Conservation (phyloP, 176 grass and related monocot species). For the Lolium multiflorum region DNA sequence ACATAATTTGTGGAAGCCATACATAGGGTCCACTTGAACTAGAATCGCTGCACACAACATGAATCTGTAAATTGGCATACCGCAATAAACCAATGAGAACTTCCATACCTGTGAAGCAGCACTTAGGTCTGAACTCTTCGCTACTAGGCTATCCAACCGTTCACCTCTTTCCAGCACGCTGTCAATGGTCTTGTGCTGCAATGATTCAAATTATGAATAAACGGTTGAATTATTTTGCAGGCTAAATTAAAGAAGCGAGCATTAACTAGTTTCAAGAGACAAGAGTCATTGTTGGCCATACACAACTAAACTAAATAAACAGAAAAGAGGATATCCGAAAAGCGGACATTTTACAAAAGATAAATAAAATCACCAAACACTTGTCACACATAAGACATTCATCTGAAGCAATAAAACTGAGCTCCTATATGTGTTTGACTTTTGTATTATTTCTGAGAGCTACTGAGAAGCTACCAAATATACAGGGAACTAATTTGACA, state of each 20-base stretch:
- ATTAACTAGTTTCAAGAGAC: neutral
- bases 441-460: neutral
- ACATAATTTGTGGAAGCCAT: too few relatives aligned
- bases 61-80: too few relatives aligned
- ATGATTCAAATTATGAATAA: conserved; percentile 26
- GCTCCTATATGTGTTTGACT: neutral
- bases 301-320: neutral
- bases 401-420: neutral
- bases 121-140: conserved; percentile 93
- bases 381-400: neutral
- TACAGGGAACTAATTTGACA: neutral
- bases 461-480: neutral
- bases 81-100: too few relatives aligned
- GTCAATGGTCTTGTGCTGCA: conserved; percentile 98
- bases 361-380: neutral
- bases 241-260: neutral
- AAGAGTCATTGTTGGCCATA: neutral
- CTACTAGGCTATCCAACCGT: conserved; percentile 79
- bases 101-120: conserved; percentile 67
- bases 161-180: conserved; percentile 80
- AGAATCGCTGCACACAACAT: too few relatives aligned
- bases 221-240: neutral
- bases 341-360: neutral
- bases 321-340: neutral
- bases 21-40: too few relatives aligned